Percentiles rank a stretch among this genome's conserved stretches.
These are phyloP conservation scores for Triadica sebifera DNA, from an alignment of 345 rosid species.

Conservation along the genomic window DNA sequence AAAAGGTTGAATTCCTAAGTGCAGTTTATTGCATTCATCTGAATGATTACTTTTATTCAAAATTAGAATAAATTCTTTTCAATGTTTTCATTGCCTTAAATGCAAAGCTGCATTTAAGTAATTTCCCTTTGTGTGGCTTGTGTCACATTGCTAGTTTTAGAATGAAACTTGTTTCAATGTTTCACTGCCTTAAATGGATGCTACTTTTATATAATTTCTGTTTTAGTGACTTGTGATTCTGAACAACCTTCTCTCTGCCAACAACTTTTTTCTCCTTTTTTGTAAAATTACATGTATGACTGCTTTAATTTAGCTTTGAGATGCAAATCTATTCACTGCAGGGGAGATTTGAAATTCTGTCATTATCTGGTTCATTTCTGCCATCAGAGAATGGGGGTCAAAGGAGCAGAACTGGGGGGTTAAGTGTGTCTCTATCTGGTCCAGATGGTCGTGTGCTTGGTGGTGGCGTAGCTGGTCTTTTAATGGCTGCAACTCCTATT, in stretches of 20 bases:
- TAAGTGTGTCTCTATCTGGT: slow-evolving; percentile 78
- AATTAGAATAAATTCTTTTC: neutral
- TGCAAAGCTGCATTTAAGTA: neutral
- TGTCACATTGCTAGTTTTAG: neutral
- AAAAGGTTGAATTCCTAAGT: neutral
- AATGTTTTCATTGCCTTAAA: neutral
- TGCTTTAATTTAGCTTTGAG: neutral
- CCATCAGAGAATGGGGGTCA: slow-evolving; percentile 67
- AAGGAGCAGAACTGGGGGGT: slow-evolving; percentile 68
- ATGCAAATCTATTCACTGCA: slow-evolving; percentile 25
- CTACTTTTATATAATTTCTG: neutral
- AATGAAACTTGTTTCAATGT: neutral
- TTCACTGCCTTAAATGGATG: neutral
- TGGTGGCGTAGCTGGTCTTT: slow-evolving; percentile 81
- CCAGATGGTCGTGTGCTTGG: slow-evolving; percentile 90
- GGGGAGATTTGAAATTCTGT: slow-evolving; percentile 87
- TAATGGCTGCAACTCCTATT: slow-evolving; percentile 83
- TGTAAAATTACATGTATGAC: neutral
- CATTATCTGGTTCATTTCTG: slow-evolving; percentile 82
- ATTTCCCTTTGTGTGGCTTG: neutral
- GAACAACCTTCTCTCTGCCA: neutral
- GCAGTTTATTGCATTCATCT: neutral
- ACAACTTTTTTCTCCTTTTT: neutral
- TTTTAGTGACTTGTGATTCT: neutral
- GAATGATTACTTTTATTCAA: neutral